These are phyloP conservation scores for Zoysia pacifica DNA, from an alignment of 176 grass and related monocot genomes.

Conservation along the genomic window DNA sequence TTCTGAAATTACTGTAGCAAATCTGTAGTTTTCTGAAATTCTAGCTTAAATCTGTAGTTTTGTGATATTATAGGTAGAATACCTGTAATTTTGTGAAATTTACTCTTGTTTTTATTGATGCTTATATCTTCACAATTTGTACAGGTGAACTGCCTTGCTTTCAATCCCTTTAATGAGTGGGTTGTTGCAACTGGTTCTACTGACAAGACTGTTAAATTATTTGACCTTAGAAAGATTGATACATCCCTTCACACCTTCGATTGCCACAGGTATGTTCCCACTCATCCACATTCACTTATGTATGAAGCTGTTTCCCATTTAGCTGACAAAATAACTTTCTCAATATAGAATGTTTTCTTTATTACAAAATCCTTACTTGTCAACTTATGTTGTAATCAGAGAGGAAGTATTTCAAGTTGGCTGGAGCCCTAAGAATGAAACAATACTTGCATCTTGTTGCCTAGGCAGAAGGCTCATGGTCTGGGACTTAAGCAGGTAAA, in stretches of 20 bases:
- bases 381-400: conserved; percentile 50
- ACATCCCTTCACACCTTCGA: conserved; percentile 83
- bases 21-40: too few species aligned
- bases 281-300: not conserved
- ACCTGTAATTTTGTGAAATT: too few species aligned
- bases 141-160: conserved; percentile 93
- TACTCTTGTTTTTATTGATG: conserved; percentile 10
- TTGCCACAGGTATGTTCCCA: conserved; percentile 71
- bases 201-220: conserved; percentile 97
- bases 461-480: conserved; percentile 95
- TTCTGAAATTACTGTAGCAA: too few species aligned
- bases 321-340: conserved; percentile 12
- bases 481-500: conserved; percentile 97
- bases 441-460: conserved; percentile 95
- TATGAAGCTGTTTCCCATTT: conserved; percentile 6
- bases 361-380: not conserved
- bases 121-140: conserved; percentile 9
- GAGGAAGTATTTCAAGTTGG: conserved; percentile 99
- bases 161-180: conserved; percentile 99
- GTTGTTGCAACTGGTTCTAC: conserved; percentile 96
- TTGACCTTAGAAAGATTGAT: conserved; percentile 90
- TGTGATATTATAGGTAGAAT: too few species aligned
- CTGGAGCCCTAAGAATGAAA: conserved; percentile 98
- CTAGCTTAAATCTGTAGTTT: too few species aligned
- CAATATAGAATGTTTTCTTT: not conserved